Evolutionary conservation across 768 basidiomycete genomes (phyloP).

Genomic region (Agrocybe chaxingu): DNA sequence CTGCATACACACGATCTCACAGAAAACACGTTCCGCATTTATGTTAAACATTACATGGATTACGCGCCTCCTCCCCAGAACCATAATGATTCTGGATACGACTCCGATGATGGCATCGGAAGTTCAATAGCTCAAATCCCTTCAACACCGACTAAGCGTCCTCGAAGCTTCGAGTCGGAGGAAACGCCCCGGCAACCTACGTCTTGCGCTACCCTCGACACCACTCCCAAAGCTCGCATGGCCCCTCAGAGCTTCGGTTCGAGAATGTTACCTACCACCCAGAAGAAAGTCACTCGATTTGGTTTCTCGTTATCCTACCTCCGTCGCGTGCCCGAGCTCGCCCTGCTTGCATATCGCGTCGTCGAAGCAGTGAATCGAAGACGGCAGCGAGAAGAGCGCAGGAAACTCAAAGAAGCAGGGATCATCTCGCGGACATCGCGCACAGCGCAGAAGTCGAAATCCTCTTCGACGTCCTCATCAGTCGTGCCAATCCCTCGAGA

Average conservation of each 20-base stretch:
- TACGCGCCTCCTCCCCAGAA: constrained; percentile 31
- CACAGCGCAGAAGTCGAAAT: constrained; percentile 3
- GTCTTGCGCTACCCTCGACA: neutral
- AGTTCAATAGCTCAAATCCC: constrained; percentile 14
- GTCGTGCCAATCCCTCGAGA: constrained; percentile 14
- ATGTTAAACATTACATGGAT: constrained; percentile 80
- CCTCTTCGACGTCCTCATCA: neutral
- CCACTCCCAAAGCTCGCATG: constrained; percentile 11
- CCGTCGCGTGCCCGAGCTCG: constrained; percentile 72
- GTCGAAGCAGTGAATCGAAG: constrained; percentile 59
- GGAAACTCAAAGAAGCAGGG: constrained; percentile 34
- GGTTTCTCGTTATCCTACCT: constrained; percentile 76
- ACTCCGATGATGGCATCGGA: constrained; percentile 10
- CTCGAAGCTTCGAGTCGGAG: constrained; percentile 7
- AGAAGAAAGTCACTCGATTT: constrained; percentile 11
- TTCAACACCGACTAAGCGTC: constrained; percentile 34
- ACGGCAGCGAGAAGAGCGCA: constrained; percentile 45
- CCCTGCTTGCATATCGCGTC: constrained; percentile 60
- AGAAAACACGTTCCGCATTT: constrained; percentile 68
- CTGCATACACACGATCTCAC: constrained; percentile 67
- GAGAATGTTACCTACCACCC: neutral
- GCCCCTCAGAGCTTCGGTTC: constrained; percentile 3
- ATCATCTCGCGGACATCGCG: constrained; percentile 10
- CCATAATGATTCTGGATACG: constrained; percentile 11
- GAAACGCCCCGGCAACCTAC: constrained; percentile 9